Evolutionary conservation across 2,329 filamentous ascomycete species (phyloP).

Genomic region (Mariannaea sp.): DNA sequence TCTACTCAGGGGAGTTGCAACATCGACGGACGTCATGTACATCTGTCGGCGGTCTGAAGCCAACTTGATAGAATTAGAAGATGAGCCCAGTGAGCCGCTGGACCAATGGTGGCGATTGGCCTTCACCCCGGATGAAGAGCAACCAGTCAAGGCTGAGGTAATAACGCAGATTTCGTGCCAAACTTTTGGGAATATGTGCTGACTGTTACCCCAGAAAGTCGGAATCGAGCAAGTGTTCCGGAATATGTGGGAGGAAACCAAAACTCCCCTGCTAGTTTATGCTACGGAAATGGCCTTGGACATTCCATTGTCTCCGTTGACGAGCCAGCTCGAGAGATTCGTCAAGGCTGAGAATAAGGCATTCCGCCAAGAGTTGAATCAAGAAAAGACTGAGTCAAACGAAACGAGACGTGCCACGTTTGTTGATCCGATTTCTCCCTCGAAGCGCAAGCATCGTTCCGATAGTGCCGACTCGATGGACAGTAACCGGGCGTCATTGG

Average conservation of each 20-base stretch:
- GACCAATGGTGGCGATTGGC: conserved; percentile 64
- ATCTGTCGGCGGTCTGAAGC: conserved; percentile 52
- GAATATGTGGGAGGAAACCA: conserved; percentile 54
- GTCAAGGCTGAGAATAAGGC: conserved; percentile 56
- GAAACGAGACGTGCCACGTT: conserved; percentile 27
- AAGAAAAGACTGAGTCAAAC: conserved; percentile 40
- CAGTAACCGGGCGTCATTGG: conserved; percentile 51
- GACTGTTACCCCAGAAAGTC: conserved; percentile 49
- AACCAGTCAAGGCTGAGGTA: conserved; percentile 57
- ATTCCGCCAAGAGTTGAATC: conserved; percentile 55
- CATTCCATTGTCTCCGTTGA: conserved; percentile 41
- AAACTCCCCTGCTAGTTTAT: conserved; percentile 56
- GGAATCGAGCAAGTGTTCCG: conserved; percentile 51
- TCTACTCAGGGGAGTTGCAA: conserved; percentile 57
- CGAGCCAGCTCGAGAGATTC: conserved; percentile 51
- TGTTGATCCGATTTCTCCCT: conserved; percentile 50
- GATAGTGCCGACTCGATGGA: conserved; percentile 54
- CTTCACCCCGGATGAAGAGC: conserved; percentile 45
- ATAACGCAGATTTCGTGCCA: conserved; percentile 17
- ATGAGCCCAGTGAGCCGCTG: conserved; percentile 31
- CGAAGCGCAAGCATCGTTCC: conserved; percentile 52
- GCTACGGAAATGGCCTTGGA: conserved; percentile 50
- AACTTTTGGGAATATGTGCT: background rate
- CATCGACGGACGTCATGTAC: conserved; percentile 53
- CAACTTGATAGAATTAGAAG: conserved; percentile 50